phyloP scores from a whole-genome alignment of 805 yeast genomes.

The Wickerhamiella vanderwaltii region DNA sequence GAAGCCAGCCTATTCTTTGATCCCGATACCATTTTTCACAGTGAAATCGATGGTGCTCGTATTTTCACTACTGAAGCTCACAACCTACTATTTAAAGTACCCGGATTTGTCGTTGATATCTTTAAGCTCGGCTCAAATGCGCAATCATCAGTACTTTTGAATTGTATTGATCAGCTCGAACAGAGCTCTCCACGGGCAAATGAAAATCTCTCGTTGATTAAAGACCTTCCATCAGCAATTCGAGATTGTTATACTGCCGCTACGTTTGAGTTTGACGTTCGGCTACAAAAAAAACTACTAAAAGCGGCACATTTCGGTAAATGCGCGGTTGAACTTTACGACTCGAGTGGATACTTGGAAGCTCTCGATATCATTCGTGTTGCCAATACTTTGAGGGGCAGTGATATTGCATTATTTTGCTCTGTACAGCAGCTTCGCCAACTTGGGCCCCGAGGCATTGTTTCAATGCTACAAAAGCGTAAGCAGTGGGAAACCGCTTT shows the following conservation, averaged over 20 bases:
- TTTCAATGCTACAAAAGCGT: slow-evolving; percentile 46
- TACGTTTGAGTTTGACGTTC: slow-evolving; percentile 59
- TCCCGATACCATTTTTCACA: slow-evolving; percentile 27
- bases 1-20: neutral
- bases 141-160: slow-evolving; percentile 71
- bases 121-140: slow-evolving; percentile 76
- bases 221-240: slow-evolving; percentile 46
- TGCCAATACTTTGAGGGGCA: slow-evolving; percentile 53
- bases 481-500: slow-evolving; percentile 51
- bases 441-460: slow-evolving; percentile 45
- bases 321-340: slow-evolving; percentile 40
- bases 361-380: slow-evolving; percentile 51
- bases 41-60: slow-evolving; percentile 56
- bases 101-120: slow-evolving; percentile 42
- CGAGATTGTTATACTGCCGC: slow-evolving; percentile 63
- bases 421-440: slow-evolving; percentile 43
- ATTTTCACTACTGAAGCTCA: slow-evolving; percentile 46
- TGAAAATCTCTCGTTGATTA: slow-evolving; percentile 50
- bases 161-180: slow-evolving; percentile 57
- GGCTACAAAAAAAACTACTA: slow-evolving; percentile 68
- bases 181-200: slow-evolving; percentile 69
- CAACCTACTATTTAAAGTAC: slow-evolving; percentile 54
- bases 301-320: slow-evolving; percentile 84
- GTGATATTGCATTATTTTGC: slow-evolving; percentile 55
- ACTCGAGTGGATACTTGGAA: slow-evolving; percentile 50